These are phyloP conservation scores for Mucuna pruriens DNA, from an alignment of 306 rosid genomes.

Conservation along the genomic window DNA sequence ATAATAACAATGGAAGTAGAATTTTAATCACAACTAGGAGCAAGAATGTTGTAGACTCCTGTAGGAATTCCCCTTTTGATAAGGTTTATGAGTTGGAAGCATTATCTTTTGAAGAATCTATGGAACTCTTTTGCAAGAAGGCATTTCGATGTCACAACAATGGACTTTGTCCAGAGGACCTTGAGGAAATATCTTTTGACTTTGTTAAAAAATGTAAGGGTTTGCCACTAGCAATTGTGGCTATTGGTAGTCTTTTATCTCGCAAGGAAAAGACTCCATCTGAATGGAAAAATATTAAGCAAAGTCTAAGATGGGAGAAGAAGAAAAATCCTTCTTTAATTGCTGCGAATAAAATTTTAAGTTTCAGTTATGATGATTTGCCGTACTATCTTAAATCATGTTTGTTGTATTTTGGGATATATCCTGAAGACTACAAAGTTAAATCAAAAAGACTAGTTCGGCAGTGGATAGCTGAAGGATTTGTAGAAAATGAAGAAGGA, in stretches of 20 bases:
- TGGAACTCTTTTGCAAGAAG: conserved; percentile 26
- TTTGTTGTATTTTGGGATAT: conserved; percentile 37
- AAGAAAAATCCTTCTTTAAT: neutral
- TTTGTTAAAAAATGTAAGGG: conserved; percentile 5
- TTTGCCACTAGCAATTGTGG: conserved; percentile 10
- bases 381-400: conserved; percentile 35
- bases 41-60: neutral
- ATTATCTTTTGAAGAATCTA: neutral
- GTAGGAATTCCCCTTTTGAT: neutral
- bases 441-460: neutral
- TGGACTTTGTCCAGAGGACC: neutral
- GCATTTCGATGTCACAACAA: neutral
- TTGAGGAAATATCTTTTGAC: neutral
- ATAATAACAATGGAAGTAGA: neutral
- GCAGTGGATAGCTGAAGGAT: conserved; percentile 35
- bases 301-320: neutral
- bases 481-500: neutral
- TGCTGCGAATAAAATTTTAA: neutral
- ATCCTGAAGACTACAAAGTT: conserved; percentile 12
- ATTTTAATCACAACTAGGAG: conserved; percentile 27
- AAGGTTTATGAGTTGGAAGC: neutral
- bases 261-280: neutral
- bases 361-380: conserved; percentile 29
- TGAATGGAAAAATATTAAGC: neutral
- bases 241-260: neutral